phyloP scores from a whole-genome alignment of 2,329 filamentous ascomycete species.

The Tolypocladium endophyticum region DNA sequence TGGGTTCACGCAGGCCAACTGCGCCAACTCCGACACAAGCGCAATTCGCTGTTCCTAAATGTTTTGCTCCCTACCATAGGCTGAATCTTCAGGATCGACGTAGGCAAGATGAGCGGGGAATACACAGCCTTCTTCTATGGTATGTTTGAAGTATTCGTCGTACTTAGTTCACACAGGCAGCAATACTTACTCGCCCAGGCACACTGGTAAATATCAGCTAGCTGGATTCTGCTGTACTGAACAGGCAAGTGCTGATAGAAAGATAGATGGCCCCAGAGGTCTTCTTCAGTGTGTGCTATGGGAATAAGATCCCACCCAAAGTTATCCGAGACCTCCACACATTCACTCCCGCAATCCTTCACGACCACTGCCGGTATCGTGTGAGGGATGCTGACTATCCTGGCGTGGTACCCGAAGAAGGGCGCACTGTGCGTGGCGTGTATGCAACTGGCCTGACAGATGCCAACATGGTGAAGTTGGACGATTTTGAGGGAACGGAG shows the following conservation, averaged over 20 bases:
- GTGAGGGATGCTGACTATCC: conserved; percentile 70
- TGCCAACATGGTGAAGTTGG: conserved; percentile 63
- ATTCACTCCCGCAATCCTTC: conserved; percentile 66
- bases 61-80: neutral
- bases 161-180: neutral
- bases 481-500: conserved; percentile 71
- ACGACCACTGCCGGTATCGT: conserved; percentile 58
- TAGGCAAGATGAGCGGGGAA: conserved; percentile 27
- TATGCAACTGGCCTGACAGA: conserved; percentile 70
- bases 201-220: conserved; percentile 21
- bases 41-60: neutral
- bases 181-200: conserved; percentile 13
- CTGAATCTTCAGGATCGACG: neutral
- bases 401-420: conserved; percentile 51
- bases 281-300: conserved; percentile 76
- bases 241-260: conserved; percentile 10
- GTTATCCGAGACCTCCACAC: conserved; percentile 44
- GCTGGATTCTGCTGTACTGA: neutral
- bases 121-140: conserved; percentile 48
- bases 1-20: neutral
- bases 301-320: conserved; percentile 35
- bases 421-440: conserved; percentile 59
- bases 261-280: conserved; percentile 70
- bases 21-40: neutral
- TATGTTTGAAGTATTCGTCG: conserved; percentile 12